Percentiles rank a stretch among this genome's conserved stretches.
phyloP scores from a whole-genome alignment of 306 rosid species.

The Adenanthera pavonina region DNA sequence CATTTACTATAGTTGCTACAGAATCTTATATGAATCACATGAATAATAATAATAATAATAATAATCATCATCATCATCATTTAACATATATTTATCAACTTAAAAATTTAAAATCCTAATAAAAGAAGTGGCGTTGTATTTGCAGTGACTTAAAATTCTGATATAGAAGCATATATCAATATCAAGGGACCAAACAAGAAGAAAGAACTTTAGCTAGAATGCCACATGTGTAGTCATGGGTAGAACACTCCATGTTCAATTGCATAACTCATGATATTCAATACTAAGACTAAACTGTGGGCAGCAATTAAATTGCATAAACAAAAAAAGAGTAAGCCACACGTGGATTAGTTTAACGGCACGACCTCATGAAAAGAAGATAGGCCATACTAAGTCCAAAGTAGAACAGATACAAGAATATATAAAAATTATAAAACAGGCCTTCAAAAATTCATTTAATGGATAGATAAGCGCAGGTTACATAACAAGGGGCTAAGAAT shows the following conservation, averaged over 20 bases:
- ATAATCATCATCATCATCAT: no score
- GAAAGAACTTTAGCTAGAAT: not conserved
- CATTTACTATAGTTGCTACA: slow-evolving; percentile 24
- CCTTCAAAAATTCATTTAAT: slow-evolving; percentile 11
- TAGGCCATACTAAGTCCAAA: not conserved
- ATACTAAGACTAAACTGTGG: not conserved
- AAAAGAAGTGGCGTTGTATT: not conserved
- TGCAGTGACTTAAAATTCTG: not conserved
- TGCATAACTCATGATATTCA: not conserved
- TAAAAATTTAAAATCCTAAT: not conserved
- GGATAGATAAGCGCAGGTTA: slow-evolving; percentile 11
- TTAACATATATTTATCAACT: not conserved
- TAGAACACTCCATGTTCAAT: not conserved
- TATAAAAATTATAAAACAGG: not conserved
- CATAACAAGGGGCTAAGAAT: slow-evolving; percentile 25
- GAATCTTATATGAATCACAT: slow-evolving; percentile 16
- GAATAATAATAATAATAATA: not conserved
- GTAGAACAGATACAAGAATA: not conserved
- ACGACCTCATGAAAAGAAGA: not conserved
- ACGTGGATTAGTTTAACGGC: slow-evolving; percentile 13
- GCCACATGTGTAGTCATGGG: not conserved
- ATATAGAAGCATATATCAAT: not conserved
- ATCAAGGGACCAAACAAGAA: not conserved
- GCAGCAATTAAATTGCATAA: not conserved
- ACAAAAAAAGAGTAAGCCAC: not conserved